Percentiles rank a stretch among this genome's conserved stretches.
Evolutionary conservation across 129 eudicot species (phyloP).

Genomic region (Ambrosia artemisiifolia): DNA sequence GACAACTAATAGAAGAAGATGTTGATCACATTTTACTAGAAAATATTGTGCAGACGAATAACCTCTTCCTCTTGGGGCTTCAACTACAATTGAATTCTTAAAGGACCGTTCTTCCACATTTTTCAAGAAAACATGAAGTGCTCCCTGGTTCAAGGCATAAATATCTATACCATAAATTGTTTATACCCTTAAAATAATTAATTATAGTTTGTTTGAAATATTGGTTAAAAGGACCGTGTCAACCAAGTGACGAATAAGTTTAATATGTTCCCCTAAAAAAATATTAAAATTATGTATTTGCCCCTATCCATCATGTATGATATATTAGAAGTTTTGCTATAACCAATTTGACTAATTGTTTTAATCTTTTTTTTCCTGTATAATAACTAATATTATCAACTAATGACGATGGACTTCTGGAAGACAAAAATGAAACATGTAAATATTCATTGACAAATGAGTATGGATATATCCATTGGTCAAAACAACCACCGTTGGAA

Average conservation of each 20-base stretch:
- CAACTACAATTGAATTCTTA: neutral
- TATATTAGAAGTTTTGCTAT: neutral
- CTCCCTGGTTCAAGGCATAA: neutral
- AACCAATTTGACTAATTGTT: neutral
- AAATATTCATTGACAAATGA: neutral
- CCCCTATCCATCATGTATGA: no score
- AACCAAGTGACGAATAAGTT: no score
- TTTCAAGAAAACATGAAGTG: neutral
- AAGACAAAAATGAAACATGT: neutral
- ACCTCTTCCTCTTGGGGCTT: neutral
- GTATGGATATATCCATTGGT: neutral
- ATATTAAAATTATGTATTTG: no score
- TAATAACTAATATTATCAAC: neutral
- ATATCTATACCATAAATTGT: no score
- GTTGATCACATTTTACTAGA: neutral
- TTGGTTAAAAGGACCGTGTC: no score
- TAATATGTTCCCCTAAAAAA: no score
- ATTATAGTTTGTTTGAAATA: no score
- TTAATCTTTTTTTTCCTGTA: neutral
- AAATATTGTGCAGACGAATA: neutral
- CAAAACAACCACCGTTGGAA: constrained; percentile 1
- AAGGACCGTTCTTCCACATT: neutral
- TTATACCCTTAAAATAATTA: no score
- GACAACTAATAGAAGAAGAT: neutral
- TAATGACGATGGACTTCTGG: neutral